Percentiles rank a stretch among this genome's conserved stretches.
Conservation (phyloP, 2,329 filamentous ascomycete genomes). For the Cladosporium sp. region DNA sequence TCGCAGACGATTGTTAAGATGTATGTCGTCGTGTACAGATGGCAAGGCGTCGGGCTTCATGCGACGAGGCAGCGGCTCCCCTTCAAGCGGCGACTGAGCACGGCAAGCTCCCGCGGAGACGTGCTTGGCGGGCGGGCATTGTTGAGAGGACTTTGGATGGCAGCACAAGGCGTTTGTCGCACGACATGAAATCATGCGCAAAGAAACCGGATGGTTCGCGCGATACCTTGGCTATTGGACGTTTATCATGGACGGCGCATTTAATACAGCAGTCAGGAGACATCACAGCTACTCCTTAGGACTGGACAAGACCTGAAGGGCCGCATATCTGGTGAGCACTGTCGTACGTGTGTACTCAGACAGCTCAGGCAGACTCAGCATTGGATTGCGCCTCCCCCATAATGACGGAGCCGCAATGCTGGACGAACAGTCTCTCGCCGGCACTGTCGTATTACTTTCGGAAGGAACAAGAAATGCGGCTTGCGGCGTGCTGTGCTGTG, state of each 20-base stretch:
- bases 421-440: neutral
- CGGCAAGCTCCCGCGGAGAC: slow-evolving; percentile 3
- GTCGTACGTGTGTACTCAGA: neutral
- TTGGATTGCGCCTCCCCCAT: neutral
- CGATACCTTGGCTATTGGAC: neutral
- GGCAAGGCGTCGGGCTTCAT: neutral
- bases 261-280: neutral
- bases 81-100: neutral
- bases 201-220: neutral
- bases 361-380: neutral
- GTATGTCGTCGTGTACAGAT: neutral
- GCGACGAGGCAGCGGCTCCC: slow-evolving; percentile 2
- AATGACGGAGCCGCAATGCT: neutral
- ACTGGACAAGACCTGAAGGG: neutral
- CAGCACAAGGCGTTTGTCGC: neutral
- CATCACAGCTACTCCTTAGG: neutral
- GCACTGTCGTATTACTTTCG: neutral
- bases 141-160: neutral
- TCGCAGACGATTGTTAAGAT: neutral
- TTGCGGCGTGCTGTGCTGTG: neutral
- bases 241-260: neutral
- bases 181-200: neutral
- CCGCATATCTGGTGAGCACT: neutral
- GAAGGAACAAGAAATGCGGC: neutral
- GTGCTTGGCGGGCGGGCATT: neutral